Conservation (phyloP, 441 rosid species). For the Mallotus japonicus region DNA sequence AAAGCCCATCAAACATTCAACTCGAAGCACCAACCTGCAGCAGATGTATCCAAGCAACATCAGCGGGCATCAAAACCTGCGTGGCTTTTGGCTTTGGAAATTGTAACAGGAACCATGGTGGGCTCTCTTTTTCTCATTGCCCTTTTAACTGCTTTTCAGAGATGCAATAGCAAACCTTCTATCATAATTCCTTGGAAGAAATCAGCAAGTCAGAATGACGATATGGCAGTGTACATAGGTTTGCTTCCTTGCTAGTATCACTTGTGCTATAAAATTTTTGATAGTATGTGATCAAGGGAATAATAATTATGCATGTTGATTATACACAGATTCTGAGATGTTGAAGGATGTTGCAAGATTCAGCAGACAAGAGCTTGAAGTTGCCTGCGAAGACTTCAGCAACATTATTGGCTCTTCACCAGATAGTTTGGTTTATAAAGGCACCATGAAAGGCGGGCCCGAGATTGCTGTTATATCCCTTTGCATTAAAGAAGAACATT, state of each 20-base stretch:
- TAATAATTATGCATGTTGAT: slow-evolving; percentile 6
- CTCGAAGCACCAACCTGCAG: slow-evolving; percentile 46
- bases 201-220: slow-evolving; percentile 80
- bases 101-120: slow-evolving; percentile 80
- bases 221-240: slow-evolving; percentile 71
- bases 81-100: slow-evolving; percentile 85
- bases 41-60: slow-evolving; percentile 49
- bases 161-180: slow-evolving; percentile 75
- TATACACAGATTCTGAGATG: slow-evolving; percentile 67
- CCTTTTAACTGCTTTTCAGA: slow-evolving; percentile 57
- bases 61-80: slow-evolving; percentile 55
- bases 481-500: slow-evolving; percentile 79
- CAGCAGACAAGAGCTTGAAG: slow-evolving; percentile 93
- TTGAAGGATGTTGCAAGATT: slow-evolving; percentile 75
- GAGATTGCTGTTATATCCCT: slow-evolving; percentile 97
- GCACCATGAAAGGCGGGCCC: slow-evolving; percentile 85
- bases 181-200: slow-evolving; percentile 97
- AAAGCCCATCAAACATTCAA: slow-evolving; percentile 40
- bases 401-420: slow-evolving; percentile 94
- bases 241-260: slow-evolving; percentile 29
- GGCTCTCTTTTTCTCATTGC: slow-evolving; percentile 64
- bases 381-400: slow-evolving; percentile 99
- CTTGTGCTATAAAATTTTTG: slow-evolving; percentile 2
- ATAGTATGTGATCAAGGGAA: slow-evolving; percentile 3
- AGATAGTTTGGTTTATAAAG: slow-evolving; percentile 93